Base-by-base conservation (phyloP, 1,139 yeast species). In the Diutina neorugosa region DNA sequence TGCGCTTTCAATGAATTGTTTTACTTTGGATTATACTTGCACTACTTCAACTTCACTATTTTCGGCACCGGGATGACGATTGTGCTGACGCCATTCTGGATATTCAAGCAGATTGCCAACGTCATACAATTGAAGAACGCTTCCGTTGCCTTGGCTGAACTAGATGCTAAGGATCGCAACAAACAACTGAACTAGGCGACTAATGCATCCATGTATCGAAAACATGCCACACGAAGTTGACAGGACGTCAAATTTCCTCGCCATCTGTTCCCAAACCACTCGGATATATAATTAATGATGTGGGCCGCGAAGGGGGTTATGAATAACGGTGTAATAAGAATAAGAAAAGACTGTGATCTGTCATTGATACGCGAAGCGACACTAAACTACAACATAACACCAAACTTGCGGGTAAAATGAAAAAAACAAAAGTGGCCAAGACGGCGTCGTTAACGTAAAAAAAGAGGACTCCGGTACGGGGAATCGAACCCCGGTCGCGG, bases 1-100 rank as follows among this genome's bases (percentile, higher is more conserved):
- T 94, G 99, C 68, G 88, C 94, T 44, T 84, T 90, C 59, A 93
- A 93, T 69, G 99, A 94, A 71, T 69, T 89, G 55, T 94, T 94
- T 68, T 94, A 88, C 66, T 86, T 91, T 64, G 96, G 96, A 0
- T 69, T 91, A 54, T 94, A 93, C 67, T 76, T 93, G 65, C 81
- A 79, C 64, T 79, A 84, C 58, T 86, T 86, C 70, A 66, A 82
- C 64, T 73, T 80, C 68, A 69, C 78, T 57, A 81, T 88, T 69
- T 72, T 82, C 61, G 88, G 95, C 25, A 85, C 91, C 42, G 68
- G 82, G 50, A 68, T 88, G 63, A 79, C 80, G 19, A 72, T 78
- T 61, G 59, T 82, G 51, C 82, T 93, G 60, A 78, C 86, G 57
- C 98, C 98, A 44, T 77, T 91, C 55, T 93, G 96, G 90, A 68